phyloP scores from a whole-genome alignment of 1,284 basidiomycete species.

The Chiua sp. region DNA sequence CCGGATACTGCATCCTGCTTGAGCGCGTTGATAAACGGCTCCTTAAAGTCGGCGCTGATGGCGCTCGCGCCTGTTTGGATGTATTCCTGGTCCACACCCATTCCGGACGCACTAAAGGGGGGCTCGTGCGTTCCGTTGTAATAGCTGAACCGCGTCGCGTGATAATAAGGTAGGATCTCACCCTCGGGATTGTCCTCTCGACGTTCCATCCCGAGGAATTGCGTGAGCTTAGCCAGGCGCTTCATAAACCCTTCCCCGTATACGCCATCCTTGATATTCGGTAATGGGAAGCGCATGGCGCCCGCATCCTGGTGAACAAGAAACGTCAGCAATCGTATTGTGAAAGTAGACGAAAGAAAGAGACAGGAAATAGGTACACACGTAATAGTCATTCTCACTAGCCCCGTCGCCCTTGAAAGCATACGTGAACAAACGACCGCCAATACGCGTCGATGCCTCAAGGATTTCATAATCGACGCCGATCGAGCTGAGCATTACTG shows the following conservation, averaged over 20 bases:
- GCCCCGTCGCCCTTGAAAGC: background rate
- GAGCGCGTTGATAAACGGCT: slow-evolving; percentile 5
- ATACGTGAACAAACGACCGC: background rate
- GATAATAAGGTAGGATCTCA: background rate
- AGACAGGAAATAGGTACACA: background rate
- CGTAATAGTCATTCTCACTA: background rate
- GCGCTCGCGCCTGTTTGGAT: background rate
- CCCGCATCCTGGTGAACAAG: background rate
- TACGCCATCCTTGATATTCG: background rate
- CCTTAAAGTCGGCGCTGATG: background rate
- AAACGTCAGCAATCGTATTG: background rate
- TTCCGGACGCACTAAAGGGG: background rate
- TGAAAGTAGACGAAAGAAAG: background rate
- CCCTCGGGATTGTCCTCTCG: background rate
- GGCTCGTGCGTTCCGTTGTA: background rate
- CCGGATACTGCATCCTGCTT: slow-evolving; percentile 1
- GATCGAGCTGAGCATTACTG: background rate
- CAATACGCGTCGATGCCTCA: background rate
- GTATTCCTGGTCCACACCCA: background rate
- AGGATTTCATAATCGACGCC: too few species aligned
- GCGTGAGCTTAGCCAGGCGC: background rate
- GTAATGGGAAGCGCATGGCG: background rate
- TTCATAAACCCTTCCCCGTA: background rate
- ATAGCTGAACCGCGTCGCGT: background rate
- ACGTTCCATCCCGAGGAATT: background rate